A percentile compares a stretch with the other conserved stretches of the same genome.
Evolutionary conservation across 371 early-diverging fungal genomes (phyloP).

Genomic region (Fennellomyces sp.): DNA sequence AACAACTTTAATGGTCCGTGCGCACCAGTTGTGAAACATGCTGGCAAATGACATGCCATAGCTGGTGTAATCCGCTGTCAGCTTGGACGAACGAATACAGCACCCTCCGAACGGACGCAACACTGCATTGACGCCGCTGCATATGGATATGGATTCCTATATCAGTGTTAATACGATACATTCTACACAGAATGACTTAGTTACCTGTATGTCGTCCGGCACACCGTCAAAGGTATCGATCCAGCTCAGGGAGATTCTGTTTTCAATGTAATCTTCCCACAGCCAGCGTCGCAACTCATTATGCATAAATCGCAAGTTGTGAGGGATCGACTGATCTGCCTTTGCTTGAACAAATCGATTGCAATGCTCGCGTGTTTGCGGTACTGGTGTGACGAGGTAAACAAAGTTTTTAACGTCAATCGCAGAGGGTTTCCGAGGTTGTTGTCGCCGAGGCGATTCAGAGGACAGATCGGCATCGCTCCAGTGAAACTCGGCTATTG

Average conservation of each 20-base stretch:
- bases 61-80: not conserved
- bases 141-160: slow-evolving; percentile 1
- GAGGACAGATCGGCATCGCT: slow-evolving; percentile 4
- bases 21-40: not conserved
- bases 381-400: slow-evolving; percentile 8
- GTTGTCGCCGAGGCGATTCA: slow-evolving; percentile 9
- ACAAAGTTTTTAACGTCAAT: slow-evolving; percentile 14
- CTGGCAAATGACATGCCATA: slow-evolving; percentile 2
- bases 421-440: not conserved
- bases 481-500: slow-evolving; percentile 14
- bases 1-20: not conserved
- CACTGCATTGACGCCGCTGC: not conserved
- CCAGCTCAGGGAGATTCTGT: slow-evolving; percentile 13
- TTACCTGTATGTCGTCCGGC: not conserved
- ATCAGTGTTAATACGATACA: not conserved
- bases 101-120: slow-evolving; percentile 7
- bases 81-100: not conserved
- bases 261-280: slow-evolving; percentile 11
- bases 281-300: slow-evolving; percentile 7
- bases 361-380: not conserved
- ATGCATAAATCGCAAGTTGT: not conserved
- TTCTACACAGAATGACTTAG: too few species aligned
- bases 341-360: not conserved
- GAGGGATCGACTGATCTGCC: not conserved
- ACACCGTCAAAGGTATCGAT: not conserved